Percentiles rank a stretch among this genome's conserved stretches.
Evolutionary conservation across 305 asterid species (phyloP).

Genomic region (Solanum hybrid): DNA sequence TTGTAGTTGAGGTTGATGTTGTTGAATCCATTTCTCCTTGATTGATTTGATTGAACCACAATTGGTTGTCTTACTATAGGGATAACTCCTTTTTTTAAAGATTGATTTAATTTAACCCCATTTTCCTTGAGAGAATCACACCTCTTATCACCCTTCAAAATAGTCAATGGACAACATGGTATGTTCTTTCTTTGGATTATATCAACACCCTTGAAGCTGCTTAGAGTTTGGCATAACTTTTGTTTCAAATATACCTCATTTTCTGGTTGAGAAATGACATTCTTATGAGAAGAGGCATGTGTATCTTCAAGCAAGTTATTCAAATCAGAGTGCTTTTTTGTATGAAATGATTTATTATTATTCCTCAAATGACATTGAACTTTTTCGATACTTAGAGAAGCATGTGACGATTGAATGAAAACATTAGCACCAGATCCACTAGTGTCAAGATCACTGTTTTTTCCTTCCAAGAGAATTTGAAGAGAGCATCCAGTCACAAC

Average conservation of each 20-base stretch:
- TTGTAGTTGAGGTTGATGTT: constrained; percentile 15
- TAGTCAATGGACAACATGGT: not conserved
- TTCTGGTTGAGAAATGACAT: not conserved
- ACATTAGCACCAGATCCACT: not conserved
- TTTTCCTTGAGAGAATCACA: not conserved
- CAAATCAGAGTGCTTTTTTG: not conserved
- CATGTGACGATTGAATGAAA: not conserved
- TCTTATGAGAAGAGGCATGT: not conserved
- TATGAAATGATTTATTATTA: not conserved
- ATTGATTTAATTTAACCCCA: not conserved
- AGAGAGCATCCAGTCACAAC: not conserved
- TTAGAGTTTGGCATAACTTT: constrained; percentile 10
- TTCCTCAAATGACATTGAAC: not conserved
- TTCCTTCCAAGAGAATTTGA: not conserved
- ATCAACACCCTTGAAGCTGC: not conserved
- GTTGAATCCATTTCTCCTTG: constrained; percentile 3
- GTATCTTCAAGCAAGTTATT: not conserved
- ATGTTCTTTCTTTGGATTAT: constrained; percentile 13
- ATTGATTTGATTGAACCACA: not conserved
- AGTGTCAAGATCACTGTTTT: not conserved
- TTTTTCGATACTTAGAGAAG: not conserved
- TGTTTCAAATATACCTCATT: not conserved
- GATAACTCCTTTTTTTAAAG: not conserved
- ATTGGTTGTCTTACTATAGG: not conserved
- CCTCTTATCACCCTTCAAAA: not conserved